Evolutionary conservation across 257 asterid species (phyloP).

Genomic region (Fraxinus cuspidata): DNA sequence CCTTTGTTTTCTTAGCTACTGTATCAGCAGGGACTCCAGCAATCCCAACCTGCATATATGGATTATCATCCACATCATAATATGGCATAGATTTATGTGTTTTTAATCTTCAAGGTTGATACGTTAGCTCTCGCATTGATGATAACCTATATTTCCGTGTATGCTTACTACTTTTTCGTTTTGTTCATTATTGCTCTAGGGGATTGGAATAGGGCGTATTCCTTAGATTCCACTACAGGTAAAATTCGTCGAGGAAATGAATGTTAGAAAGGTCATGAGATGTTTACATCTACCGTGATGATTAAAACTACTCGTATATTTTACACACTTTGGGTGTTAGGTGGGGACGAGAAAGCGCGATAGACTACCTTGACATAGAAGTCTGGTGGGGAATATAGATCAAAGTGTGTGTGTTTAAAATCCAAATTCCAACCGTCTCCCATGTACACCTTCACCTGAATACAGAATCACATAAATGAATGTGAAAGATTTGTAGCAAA

Average conservation of each 20-base stretch:
- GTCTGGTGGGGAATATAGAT: slow-evolving; percentile 76
- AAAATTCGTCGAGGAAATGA: too few species aligned
- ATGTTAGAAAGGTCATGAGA: too few species aligned
- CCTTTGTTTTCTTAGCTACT: slow-evolving; percentile 46
- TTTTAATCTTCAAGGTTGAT: too few species aligned
- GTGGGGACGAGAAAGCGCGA: background rate
- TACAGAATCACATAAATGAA: background rate
- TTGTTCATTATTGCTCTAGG: too few species aligned
- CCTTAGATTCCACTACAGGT: too few species aligned
- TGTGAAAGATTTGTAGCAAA: background rate
- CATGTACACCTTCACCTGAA: slow-evolving; percentile 70
- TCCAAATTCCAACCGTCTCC: slow-evolving; percentile 83
- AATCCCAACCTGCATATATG: slow-evolving; percentile 56
- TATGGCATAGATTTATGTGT: too few species aligned
- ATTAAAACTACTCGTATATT: too few species aligned
- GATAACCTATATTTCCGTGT: background rate
- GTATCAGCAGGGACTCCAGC: slow-evolving; percentile 73
- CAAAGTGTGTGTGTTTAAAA: slow-evolving; percentile 69
- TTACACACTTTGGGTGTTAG: too few species aligned
- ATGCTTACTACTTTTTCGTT: background rate
- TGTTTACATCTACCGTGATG: too few species aligned
- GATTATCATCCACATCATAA: too few species aligned
- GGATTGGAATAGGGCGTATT: too few species aligned
- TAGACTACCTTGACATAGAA: slow-evolving; percentile 73
- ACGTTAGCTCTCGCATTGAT: background rate